These are phyloP conservation scores for Monosporascus cannonballus DNA, from an alignment of 2,329 filamentous ascomycete genomes.

Conservation along the genomic window DNA sequence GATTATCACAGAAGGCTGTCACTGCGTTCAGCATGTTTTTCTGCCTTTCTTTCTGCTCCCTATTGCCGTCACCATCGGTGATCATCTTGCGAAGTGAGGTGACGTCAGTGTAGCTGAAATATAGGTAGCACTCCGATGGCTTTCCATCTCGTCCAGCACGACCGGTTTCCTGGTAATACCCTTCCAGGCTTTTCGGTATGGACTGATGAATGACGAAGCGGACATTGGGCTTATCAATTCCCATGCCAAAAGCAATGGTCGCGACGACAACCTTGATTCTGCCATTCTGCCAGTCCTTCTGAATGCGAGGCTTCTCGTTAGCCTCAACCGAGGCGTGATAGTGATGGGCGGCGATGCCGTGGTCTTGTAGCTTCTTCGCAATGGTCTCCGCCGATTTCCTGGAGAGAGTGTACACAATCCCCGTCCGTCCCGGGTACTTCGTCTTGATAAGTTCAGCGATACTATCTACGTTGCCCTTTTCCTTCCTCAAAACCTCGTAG, in stretches of 20 bases:
- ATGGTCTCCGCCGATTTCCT: slow-evolving; percentile 76
- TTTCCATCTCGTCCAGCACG: slow-evolving; percentile 89
- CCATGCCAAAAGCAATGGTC: slow-evolving; percentile 98
- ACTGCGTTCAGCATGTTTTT: slow-evolving; percentile 80
- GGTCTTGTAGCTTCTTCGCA: slow-evolving; percentile 58
- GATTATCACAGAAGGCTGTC: slow-evolving; percentile 83
- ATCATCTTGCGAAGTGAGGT: slow-evolving; percentile 74
- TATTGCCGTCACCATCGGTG: slow-evolving; percentile 66
- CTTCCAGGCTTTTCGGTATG: slow-evolving; percentile 90
- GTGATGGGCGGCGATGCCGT: slow-evolving; percentile 68
- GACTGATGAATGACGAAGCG: slow-evolving; percentile 93
- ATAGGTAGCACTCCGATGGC: slow-evolving; percentile 82
- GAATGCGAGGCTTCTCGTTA: slow-evolving; percentile 62
- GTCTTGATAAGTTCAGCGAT: slow-evolving; percentile 64
- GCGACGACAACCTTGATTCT: slow-evolving; percentile 85
- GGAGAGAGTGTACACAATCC: slow-evolving; percentile 91
- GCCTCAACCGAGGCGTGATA: slow-evolving; percentile 79
- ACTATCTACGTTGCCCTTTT: slow-evolving; percentile 45
- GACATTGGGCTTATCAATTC: slow-evolving; percentile 97
- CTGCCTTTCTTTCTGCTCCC: slow-evolving; percentile 78
- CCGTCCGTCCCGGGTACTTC: slow-evolving; percentile 66
- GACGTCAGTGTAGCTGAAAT: slow-evolving; percentile 76
- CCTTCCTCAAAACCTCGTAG: slow-evolving; percentile 77
- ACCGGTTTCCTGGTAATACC: slow-evolving; percentile 97
- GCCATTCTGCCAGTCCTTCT: slow-evolving; percentile 77